Base-by-base conservation (phyloP, 192 early-diverging fungal genomes). In the Coemansia sp. region DNA sequence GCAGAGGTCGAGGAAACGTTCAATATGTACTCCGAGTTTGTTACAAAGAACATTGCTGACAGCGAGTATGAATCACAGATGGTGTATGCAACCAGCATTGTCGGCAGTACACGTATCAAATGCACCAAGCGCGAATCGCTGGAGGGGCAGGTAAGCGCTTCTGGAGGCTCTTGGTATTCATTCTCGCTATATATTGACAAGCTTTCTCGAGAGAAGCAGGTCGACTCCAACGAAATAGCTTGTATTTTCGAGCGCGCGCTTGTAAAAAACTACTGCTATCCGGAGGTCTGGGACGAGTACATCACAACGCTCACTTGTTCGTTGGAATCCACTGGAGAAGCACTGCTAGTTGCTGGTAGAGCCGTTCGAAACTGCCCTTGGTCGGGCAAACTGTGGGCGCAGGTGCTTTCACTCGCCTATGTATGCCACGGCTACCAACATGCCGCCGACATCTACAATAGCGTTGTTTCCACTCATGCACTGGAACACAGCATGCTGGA, bases 361-460 rank as follows among this genome's bases (percentile, higher is more conserved):
- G 75, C 65, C 0, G 23, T 67, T 30, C 58, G 69, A 10, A 68
- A 64, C 56, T 78, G 75, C 20, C 69, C 69, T 23, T 78, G 75
- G 75, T 78, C 75, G 31, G 75, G 75, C 6, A 64, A 54, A 50
- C 53, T 71, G 36, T 78, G 75, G 75, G 75, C 69, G n/a, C 75
- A 78, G 45, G 36, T 55, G 0, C 19, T 71, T 4, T 36, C 41
- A 2, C 40, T 61, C 41, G 54, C 65, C 6, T 68, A 53, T 30
- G 11, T 17, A 11, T 34, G 57, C 14, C 38, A 53, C 17, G 69
- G 69, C 20, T 29, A 68, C 17, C 37, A 61, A 2, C 19, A 50
- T 1, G 75, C 75, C 10, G 36, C n/a, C 6, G 54, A 34, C 14
- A 48, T 68, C 8, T 78, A 65, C 34, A 19, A 30, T 19, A 55